These are phyloP conservation scores for Chenopodium album DNA, from an alignment of 148 eudicot genomes.

Conservation along the genomic window DNA sequence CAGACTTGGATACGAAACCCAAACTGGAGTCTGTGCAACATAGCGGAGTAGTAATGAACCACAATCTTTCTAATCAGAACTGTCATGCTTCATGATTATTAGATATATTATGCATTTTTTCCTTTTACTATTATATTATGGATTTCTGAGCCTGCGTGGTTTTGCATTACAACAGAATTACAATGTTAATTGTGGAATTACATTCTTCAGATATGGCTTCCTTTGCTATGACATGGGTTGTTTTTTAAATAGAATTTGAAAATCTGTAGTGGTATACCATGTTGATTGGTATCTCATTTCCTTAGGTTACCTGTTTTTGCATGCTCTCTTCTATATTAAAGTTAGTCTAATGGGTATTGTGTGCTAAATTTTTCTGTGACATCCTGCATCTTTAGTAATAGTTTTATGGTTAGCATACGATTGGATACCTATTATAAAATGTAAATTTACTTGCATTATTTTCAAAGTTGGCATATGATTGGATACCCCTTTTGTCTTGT, in stretches of 20 bases:
- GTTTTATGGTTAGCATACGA: too few relatives aligned
- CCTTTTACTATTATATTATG: too few relatives aligned
- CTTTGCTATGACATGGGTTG: background rate
- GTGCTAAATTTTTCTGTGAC: conserved; percentile 1
- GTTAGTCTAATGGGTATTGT: background rate
- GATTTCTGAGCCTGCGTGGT: too few relatives aligned
- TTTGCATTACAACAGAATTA: background rate
- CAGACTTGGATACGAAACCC: too few relatives aligned
- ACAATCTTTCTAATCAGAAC: too few relatives aligned
- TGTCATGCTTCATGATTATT: too few relatives aligned
- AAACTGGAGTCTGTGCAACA: too few relatives aligned
- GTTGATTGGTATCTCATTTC: background rate
- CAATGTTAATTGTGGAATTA: background rate
- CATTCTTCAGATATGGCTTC: background rate
- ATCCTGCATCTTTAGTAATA: background rate
- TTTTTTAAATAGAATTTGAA: background rate
- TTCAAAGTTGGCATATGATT: background rate
- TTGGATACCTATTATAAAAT: too few relatives aligned
- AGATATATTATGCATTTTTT: too few relatives aligned
- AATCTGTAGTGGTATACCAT: background rate
- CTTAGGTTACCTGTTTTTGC: background rate
- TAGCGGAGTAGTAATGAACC: too few relatives aligned
- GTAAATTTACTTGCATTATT: too few relatives aligned
- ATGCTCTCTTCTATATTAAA: background rate
- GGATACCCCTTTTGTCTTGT: background rate